Conservation (phyloP, 371 early-diverging fungal genomes). For the Syncephalis fuscata region DNA sequence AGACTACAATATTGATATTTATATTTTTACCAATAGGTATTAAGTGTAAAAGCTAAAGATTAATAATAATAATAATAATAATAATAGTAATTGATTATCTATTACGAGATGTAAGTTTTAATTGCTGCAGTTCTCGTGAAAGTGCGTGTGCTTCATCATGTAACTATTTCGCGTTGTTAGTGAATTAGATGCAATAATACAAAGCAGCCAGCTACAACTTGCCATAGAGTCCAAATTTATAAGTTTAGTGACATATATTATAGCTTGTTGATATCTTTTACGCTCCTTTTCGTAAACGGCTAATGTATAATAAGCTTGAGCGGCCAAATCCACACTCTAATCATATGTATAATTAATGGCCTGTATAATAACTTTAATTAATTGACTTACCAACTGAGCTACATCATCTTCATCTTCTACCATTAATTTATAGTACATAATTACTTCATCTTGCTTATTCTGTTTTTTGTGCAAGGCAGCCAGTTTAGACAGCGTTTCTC, state of each 20-base stretch:
- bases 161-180: slow-evolving; percentile 10
- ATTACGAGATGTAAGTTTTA: no score
- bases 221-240: slow-evolving; percentile 20
- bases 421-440: slow-evolving; percentile 29
- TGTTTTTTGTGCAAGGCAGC: slow-evolving; percentile 35
- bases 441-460: slow-evolving; percentile 27
- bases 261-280: slow-evolving; percentile 22
- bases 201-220: no score
- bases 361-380: no score
- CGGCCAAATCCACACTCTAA: slow-evolving; percentile 20
- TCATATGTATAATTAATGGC: not conserved
- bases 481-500: slow-evolving; percentile 26
- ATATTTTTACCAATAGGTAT: no score
- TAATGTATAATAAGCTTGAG: slow-evolving; percentile 35
- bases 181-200: no score
- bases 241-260: slow-evolving; percentile 19
- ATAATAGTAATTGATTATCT: no score
- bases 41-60: no score
- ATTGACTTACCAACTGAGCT: no score
- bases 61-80: no score
- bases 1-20: no score
- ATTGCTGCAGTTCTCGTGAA: slow-evolving; percentile 16
- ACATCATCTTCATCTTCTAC: slow-evolving; percentile 17
- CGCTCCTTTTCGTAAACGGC: slow-evolving; percentile 33
- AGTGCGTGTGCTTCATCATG: slow-evolving; percentile 25